Base-by-base conservation (phyloP, 108 stramenopile species). In the Skeletonema costatum region DNA sequence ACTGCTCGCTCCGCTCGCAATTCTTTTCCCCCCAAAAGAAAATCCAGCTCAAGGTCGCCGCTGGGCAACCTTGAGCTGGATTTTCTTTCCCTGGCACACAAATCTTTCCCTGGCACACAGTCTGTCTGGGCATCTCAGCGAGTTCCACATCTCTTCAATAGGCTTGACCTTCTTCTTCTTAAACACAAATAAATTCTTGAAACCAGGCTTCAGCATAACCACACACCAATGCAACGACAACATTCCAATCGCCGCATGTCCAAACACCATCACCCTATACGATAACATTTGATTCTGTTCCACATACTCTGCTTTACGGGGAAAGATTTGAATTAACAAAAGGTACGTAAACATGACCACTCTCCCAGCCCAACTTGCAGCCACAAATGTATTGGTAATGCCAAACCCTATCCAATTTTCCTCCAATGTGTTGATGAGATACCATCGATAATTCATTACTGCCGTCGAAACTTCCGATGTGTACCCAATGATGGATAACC, bases 391-490 rank as follows among this genome's bases (percentile, higher is more conserved):
- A 60, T 81, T 81, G 1, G 76, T 76, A 32, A 81, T 81, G 12
- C 76, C 80, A 72, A 81, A 81, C 9, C 75, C 80, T 29, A 81
- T 71, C 80, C 80, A 81, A 72, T 81, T 39, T 33, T 73, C 70
- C 35, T 81, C 80, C 19, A 81, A 63, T 12, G 80, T 81, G 21
- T 81, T 76, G 32, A 81, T 51, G 10, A 81, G 51, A 72, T 81
- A 81, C 80, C 80, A 81, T 72, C 80, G 56, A 72, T 81, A 81
- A 66, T 81, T 81, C 80, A 81, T 81, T 32, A 81, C 50, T 2
- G 76, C 69, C 32, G 80, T 81, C 8, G 80, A 81, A 65, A 81
- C 70, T 66, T 81, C 80, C 10, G 80, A 81, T 2, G 80, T 81
- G 32, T 81, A 81, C 11, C 80, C 80, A 21, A 81, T 60, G 21